Evolutionary conservation across 2,329 filamentous ascomycete genomes (phyloP), one percentile per base, ranked within the genome.

Genomic region (Fusarium xylarioides): DNA sequence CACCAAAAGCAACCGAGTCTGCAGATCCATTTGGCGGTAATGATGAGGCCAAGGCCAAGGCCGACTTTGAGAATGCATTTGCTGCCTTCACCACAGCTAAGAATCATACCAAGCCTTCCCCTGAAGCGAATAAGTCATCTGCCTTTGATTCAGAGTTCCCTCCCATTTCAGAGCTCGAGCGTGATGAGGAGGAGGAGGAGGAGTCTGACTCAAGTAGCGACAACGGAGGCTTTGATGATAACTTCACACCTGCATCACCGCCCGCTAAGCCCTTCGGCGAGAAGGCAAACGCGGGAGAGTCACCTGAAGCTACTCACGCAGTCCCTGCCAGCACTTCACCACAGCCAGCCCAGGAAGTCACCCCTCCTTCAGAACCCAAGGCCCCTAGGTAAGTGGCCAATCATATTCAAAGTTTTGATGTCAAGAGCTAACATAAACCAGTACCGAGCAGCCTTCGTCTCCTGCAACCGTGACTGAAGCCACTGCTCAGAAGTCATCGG

Each of bases 141-240:
- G 85, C 82, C 61, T 92, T 93, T 76, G 88, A 91, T 78, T 87
- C 90, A 28, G 96, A 98, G 80, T 98, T 98, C 79, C 96, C 96
- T 37, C 96, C 95, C 2, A 97, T 98, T 68, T 91, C 92, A n/a
- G 94, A 95, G 80, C 84, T 98, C 65, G 92, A 93, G 70, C 76
- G 76, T 49, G 88, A 95, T 21, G 88, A 95, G 7, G 88, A 95
- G 26, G 88, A 95, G 7, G 88, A 95, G 26, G 92, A 97, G n/a
- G 63, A 68, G 21, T 95, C 93, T 35, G 94, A 97, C 66, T 92
- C 91, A 35, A 92, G 91, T 61, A 93, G 90, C 67, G 93, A 94
- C 53, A 89, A 89, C 54, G 94, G 93, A 46, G 94, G 95, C 0
- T 98, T 98, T 79, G 95, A 97, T 55, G 96, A 99, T 79, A 92